These are phyloP conservation scores for Yamadazyma olivae DNA, from an alignment of 805 yeast species.

Conservation along the genomic window DNA sequence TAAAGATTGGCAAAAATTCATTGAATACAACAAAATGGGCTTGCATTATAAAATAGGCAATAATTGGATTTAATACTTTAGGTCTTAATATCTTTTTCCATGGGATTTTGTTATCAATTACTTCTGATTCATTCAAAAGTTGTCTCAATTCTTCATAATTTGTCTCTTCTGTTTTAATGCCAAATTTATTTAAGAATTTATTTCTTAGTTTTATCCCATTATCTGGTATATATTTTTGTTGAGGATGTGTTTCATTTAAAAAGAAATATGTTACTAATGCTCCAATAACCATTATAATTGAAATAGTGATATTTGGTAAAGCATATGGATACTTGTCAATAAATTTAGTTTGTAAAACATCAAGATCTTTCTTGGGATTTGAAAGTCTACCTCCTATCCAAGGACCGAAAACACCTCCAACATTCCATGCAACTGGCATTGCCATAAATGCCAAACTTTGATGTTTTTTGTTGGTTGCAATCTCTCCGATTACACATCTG, in stretches of 20 bases:
- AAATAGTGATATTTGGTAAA: conserved; percentile 31
- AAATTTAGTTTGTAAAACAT: conserved; percentile 14
- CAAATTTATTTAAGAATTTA: background rate
- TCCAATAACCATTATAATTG: conserved; percentile 19
- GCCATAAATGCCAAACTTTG: conserved; percentile 13
- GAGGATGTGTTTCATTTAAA: conserved; percentile 31
- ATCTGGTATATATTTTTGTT: background rate
- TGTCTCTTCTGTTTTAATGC: background rate
- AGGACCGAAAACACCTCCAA: conserved; percentile 14
- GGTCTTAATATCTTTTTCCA: conserved; percentile 23
- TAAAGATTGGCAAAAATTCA: conserved; percentile 37
- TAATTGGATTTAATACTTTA: conserved; percentile 27
- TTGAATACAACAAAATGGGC: conserved; percentile 29
- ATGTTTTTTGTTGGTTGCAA: conserved; percentile 12
- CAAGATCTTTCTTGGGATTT: conserved; percentile 15
- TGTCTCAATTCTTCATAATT: background rate
- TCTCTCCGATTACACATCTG: conserved; percentile 13
- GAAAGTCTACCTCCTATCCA: conserved; percentile 38
- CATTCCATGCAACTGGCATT: conserved; percentile 14
- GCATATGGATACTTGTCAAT: conserved; percentile 30
- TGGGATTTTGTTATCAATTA: background rate
- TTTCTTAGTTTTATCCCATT: background rate
- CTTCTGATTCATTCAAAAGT: conserved; percentile 1
- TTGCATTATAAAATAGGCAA: conserved; percentile 32
- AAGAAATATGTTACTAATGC: conserved; percentile 25